Conservation (phyloP, 805 yeast species). For the Pichia scutulata region DNA sequence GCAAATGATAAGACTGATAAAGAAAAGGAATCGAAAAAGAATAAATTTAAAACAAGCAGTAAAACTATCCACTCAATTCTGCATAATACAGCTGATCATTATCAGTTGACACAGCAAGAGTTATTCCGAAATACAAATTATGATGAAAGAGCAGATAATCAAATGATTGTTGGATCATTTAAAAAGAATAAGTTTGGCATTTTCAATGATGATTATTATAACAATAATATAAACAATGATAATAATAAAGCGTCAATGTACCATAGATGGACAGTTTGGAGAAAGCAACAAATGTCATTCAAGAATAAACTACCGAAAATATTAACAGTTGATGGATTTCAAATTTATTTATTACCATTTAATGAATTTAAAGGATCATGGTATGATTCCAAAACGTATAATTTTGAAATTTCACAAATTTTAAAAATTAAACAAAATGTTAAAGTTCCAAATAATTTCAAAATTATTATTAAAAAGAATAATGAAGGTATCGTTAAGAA, state of each 20-base stretch:
- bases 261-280: slow-evolving; percentile 79
- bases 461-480: slow-evolving; percentile 64
- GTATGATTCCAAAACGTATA: slow-evolving; percentile 72
- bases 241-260: slow-evolving; percentile 33
- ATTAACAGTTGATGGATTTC: slow-evolving; percentile 89
- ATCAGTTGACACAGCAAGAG: slow-evolving; percentile 13
- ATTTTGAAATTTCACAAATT: slow-evolving; percentile 79
- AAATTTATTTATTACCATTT: slow-evolving; percentile 79
- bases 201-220: neutral
- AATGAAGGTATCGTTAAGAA: slow-evolving; percentile 55
- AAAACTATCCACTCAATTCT: slow-evolving; percentile 21
- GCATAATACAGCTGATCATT: slow-evolving; percentile 19
- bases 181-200: neutral
- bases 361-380: slow-evolving; percentile 57
- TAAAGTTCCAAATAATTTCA: slow-evolving; percentile 72
- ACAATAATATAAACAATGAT: neutral
- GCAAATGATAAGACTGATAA: neutral
- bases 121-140: slow-evolving; percentile 5
- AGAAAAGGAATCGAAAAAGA: slow-evolving; percentile 17
- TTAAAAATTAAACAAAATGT: slow-evolving; percentile 66
- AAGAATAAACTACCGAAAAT: slow-evolving; percentile 74
- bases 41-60: slow-evolving; percentile 18
- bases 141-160: neutral
- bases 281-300: slow-evolving; percentile 81
- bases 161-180: neutral